Evolutionary conservation across 2,329 filamentous ascomycete species (phyloP).

Genomic region (Colletotrichum tropicicola): DNA sequence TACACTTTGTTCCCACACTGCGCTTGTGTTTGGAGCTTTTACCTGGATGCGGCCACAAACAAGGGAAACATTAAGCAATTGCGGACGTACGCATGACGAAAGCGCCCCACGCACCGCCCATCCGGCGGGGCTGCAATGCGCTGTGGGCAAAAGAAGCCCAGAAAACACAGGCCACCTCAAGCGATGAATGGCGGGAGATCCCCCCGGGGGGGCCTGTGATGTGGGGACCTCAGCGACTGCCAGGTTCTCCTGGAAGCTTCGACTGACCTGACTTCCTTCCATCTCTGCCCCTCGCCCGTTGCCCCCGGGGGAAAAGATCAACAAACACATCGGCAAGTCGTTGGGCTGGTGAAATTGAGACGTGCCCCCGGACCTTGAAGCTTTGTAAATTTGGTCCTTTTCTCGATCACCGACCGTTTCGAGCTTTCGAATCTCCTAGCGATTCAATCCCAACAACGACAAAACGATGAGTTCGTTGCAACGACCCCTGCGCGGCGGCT

Average conservation of each 20-base stretch:
- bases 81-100: slow-evolving; percentile 4
- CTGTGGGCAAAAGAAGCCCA: not conserved
- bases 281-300: not conserved
- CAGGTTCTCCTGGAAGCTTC: slow-evolving; percentile 29
- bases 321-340: slow-evolving; percentile 9
- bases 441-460: not conserved
- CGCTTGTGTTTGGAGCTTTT: no score
- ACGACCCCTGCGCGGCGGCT: slow-evolving; percentile 75
- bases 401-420: not conserved
- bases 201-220: not conserved
- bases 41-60: no score
- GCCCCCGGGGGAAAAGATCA: slow-evolving; percentile 6
- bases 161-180: not conserved
- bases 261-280: slow-evolving; percentile 10
- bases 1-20: no score
- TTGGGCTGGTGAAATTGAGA: not conserved
- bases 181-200: slow-evolving; percentile 17
- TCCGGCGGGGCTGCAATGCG: not conserved
- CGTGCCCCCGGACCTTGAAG: not conserved
- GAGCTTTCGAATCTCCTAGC: not conserved
- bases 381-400: not conserved
- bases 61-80: not conserved
- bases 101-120: slow-evolving; percentile 3
- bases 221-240: slow-evolving; percentile 12
- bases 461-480: slow-evolving; percentile 47